These are phyloP conservation scores for Pichia terricola DNA, from an alignment of 1,139 yeast genomes.

Conservation along the genomic window DNA sequence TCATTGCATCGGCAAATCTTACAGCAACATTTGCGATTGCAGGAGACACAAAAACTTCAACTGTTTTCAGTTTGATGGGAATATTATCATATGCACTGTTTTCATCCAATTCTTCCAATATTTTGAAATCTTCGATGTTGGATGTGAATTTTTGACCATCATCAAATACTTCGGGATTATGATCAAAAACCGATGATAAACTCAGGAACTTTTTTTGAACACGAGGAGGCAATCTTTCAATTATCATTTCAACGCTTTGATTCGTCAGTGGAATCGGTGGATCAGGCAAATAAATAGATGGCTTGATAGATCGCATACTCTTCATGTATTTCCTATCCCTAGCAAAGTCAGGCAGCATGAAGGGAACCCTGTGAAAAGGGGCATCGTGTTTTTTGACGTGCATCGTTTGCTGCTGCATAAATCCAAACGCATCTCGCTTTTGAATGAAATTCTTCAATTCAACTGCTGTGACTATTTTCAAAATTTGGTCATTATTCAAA, in stretches of 20 bases:
- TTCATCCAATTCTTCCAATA: constrained; percentile 13
- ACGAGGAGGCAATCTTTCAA: constrained; percentile 27
- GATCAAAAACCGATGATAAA: constrained; percentile 5
- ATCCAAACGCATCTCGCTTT: constrained; percentile 38
- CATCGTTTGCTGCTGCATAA: constrained; percentile 46
- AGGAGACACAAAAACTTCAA: constrained; percentile 33
- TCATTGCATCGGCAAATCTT: constrained; percentile 27
- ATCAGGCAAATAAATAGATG: constrained; percentile 57
- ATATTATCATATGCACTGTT: constrained; percentile 43
- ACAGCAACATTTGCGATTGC: constrained; percentile 27
- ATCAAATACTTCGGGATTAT: constrained; percentile 8
- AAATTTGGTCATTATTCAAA: constrained; percentile 16
- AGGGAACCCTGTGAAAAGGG: constrained; percentile 72
- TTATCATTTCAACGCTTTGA: constrained; percentile 31
- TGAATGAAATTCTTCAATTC: constrained; percentile 52
- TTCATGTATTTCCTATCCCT: constrained; percentile 32
- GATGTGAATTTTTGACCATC: constrained; percentile 5
- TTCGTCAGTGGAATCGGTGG: constrained; percentile 52
- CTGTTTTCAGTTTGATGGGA: constrained; percentile 41
- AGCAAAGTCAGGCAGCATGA: constrained; percentile 45
- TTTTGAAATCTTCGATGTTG: constrained; percentile 6
- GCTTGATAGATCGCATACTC: constrained; percentile 43
- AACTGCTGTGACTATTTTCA: constrained; percentile 42
- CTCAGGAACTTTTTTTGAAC: constrained; percentile 11
- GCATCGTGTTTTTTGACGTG: constrained; percentile 70